Conservation (phyloP, 768 basidiomycete species). For the Mycena alexandri region DNA sequence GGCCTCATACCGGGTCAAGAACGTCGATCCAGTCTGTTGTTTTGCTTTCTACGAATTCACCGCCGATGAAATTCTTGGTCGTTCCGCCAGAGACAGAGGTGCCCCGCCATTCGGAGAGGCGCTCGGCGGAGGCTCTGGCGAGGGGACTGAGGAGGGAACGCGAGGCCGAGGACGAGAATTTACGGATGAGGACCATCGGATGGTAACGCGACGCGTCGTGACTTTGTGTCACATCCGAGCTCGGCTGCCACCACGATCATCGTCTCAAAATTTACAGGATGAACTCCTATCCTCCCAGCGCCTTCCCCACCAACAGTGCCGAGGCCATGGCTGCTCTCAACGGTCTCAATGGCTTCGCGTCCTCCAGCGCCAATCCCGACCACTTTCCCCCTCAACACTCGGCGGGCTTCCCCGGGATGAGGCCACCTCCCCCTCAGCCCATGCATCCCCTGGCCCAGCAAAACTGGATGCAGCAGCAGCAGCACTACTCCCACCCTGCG, state of each 20-base stretch:
- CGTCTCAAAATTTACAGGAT: background rate
- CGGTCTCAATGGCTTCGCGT: conserved; percentile 1
- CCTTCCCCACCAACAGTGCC: conserved; percentile 6
- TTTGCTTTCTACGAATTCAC: conserved; percentile 89
- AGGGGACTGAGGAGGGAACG: conserved; percentile 66
- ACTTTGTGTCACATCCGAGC: too few relatives aligned
- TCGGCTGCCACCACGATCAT: background rate
- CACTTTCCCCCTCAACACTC: conserved; percentile 10
- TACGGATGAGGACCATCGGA: conserved; percentile 21
- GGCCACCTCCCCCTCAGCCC: conserved; percentile 19
- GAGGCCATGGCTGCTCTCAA: conserved; percentile 13
- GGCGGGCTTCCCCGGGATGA: conserved; percentile 15
- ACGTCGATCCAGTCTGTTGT: conserved; percentile 87
- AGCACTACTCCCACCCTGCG: conserved; percentile 43
- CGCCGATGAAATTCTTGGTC: conserved; percentile 94
- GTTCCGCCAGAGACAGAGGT: conserved; percentile 87
- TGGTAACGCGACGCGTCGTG: conserved; percentile 2
- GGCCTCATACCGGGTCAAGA: conserved; percentile 81
- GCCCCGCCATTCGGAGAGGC: conserved; percentile 87
- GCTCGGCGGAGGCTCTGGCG: conserved; percentile 74
- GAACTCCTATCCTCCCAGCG: background rate
- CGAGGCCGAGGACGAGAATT: conserved; percentile 62
- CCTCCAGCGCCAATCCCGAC: conserved; percentile 14
- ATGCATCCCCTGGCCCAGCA: conserved; percentile 37
- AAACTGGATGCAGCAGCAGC: conserved; percentile 30